These are phyloP conservation scores for Lichenothelia convexa DNA, from an alignment of 495 filamentous ascomycete genomes.

Conservation along the genomic window DNA sequence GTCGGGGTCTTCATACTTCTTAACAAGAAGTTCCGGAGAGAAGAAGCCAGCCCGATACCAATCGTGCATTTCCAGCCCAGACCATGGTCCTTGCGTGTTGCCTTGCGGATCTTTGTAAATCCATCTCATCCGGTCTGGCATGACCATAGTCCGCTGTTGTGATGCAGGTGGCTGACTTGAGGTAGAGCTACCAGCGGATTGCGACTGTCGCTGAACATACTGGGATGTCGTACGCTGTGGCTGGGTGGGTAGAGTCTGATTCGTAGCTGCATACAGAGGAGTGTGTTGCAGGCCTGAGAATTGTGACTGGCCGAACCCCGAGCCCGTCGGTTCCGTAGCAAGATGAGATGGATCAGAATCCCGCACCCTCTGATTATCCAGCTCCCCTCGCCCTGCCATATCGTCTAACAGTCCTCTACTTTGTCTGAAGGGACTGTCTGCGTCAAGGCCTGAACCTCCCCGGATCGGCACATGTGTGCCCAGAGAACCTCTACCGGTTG, in stretches of 20 bases:
- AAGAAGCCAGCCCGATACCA: conserved; percentile 99
- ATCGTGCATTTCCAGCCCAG: conserved; percentile 95
- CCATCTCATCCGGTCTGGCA: conserved; percentile 98
- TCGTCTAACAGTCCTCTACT: conserved; percentile 39
- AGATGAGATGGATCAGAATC: conserved; percentile 2
- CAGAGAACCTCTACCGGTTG: conserved; percentile 27
- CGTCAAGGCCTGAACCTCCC: too few relatives aligned
- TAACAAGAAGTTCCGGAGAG: conserved; percentile 80
- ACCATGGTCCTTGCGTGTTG: conserved; percentile 81
- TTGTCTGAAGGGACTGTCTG: conserved; percentile 43
- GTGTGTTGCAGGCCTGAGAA: too few relatives aligned
- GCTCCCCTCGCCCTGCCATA: conserved; percentile 25
- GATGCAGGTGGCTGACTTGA: conserved; percentile 42
- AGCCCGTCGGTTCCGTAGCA: background rate
- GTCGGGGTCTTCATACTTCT: conserved; percentile 77
- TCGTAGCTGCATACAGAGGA: too few relatives aligned
- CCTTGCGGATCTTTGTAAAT: conserved; percentile 92
- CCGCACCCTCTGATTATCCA: conserved; percentile 4
- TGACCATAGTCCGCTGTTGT: conserved; percentile 86
- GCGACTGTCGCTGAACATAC: conserved; percentile 8
- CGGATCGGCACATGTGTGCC: conserved; percentile 29
- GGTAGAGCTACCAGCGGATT: conserved; percentile 17
- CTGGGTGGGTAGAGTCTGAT: background rate
- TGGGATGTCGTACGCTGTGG: background rate
- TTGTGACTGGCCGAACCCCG: background rate